Percentiles rank a stretch among this genome's conserved stretches.
Evolutionary conservation across 176 grass and related monocot genomes (phyloP).

Genomic region (Eragrostis nindensis): DNA sequence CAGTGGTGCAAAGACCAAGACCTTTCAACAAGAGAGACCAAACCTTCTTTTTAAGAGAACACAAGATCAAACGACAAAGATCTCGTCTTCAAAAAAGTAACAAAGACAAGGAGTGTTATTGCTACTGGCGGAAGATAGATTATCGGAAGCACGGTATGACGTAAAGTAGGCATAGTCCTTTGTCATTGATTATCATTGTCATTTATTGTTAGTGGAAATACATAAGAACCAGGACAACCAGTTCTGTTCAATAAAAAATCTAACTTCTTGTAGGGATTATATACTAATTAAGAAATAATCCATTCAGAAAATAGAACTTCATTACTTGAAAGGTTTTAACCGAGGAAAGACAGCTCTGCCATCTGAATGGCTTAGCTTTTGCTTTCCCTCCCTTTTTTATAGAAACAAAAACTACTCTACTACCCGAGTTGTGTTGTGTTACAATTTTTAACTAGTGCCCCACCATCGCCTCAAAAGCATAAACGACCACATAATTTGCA

Average conservation of each 20-base stretch:
- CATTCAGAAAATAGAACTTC: slow-evolving; percentile 25
- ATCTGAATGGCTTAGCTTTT: slow-evolving; percentile 49
- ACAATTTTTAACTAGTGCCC: slow-evolving; percentile 49
- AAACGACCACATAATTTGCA: slow-evolving; percentile 59
- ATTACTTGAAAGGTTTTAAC: slow-evolving; percentile 19
- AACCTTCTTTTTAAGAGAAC: not conserved
- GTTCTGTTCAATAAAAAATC: not conserved
- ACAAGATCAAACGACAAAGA: slow-evolving; percentile 45
- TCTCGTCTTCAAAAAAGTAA: slow-evolving; percentile 21
- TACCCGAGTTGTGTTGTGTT: slow-evolving; percentile 1
- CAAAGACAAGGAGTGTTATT: not conserved
- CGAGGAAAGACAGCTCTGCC: slow-evolving; percentile 49
- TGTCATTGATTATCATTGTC: no score
- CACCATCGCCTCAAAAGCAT: slow-evolving; percentile 73
- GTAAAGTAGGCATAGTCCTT: not conserved
- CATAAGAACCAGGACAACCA: not conserved
- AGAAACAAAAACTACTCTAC: slow-evolving; percentile 18
- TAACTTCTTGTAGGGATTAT: no score
- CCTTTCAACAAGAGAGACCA: slow-evolving; percentile 22
- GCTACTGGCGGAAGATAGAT: no score
- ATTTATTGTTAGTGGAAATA: slow-evolving; percentile 2
- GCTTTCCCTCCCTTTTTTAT: no score
- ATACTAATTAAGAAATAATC: not conserved
- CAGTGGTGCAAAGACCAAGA: slow-evolving; percentile 4
- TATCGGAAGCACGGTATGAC: not conserved